These are phyloP conservation scores for Colletotrichum godetiae DNA, from an alignment of 2,329 filamentous ascomycete genomes.

Conservation along the genomic window DNA sequence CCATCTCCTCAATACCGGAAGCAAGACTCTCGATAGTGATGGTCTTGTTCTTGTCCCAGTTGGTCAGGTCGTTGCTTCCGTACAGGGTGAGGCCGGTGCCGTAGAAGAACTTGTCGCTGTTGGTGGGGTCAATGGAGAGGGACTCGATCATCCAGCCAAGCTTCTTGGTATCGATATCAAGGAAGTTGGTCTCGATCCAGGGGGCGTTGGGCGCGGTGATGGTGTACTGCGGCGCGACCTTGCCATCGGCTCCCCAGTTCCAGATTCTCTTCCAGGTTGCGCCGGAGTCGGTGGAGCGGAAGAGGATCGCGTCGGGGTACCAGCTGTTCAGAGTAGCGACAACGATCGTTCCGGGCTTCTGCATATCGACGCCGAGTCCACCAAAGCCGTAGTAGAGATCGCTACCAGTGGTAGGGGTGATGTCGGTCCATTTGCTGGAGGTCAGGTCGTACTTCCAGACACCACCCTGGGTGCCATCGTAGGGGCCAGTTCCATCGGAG, in stretches of 20 bases:
- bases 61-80: conserved; percentile 64
- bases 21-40: conserved; percentile 63
- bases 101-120: conserved; percentile 71
- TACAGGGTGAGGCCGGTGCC: conserved; percentile 68
- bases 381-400: conserved; percentile 66
- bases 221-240: conserved; percentile 28
- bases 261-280: conserved; percentile 65
- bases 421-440: conserved; percentile 62
- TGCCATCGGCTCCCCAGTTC: conserved; percentile 47
- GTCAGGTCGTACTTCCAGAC: conserved; percentile 66
- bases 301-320: conserved; percentile 69
- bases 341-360: conserved; percentile 66
- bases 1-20: conserved; percentile 65
- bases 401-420: conserved; percentile 62
- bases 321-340: conserved; percentile 68
- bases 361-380: conserved; percentile 63
- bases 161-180: conserved; percentile 58
- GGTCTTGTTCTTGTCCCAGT: conserved; percentile 63
- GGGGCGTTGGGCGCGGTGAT: conserved; percentile 51
- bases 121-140: conserved; percentile 67
- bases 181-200: conserved; percentile 63
- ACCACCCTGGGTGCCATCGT: conserved; percentile 64
- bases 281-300: conserved; percentile 65
- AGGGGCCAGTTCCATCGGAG: conserved; percentile 65
- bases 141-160: conserved; percentile 72